Base-by-base conservation (phyloP, 108 stramenopile species). In the Bacterosira constricta region DNA sequence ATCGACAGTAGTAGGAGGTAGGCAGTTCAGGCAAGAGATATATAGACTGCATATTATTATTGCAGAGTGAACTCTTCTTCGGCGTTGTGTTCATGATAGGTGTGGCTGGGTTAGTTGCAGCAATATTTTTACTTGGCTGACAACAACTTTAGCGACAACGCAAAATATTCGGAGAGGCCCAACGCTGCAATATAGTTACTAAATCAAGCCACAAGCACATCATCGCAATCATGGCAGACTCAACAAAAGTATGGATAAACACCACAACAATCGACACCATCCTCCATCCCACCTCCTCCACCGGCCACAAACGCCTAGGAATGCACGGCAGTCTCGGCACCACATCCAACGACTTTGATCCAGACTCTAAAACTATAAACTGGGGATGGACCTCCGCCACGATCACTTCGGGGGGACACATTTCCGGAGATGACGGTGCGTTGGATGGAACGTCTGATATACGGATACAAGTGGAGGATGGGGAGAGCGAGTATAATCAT, bases 301-400 rank as follows among this genome's bases (percentile, higher is more conserved):
- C 23, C 47, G 15, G 21, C 51, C 18, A 10, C 15, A n/a, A 47
- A 27, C 63, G 63, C 26, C 51, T 36, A 12, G 35, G 49, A 2
- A 65, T 50, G 63, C 49, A 65, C 31, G 63, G 49, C 18, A 20
- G 47, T 2, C 1, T 25, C 2, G 8, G 20, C 20, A 27, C 6
- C 30, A 34, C 32, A 35, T 45, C 45, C 23, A 20, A 66, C 29
- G 35, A 37, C 27, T 34, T 20, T 25, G 76, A 57, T 23, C 36
- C 13, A 1, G 50, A 38, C 34, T 17, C 25, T 25, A 32, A 0
- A 34, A 77, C 45, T 30, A 52, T 77, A 20, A 70, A 79, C 39
- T 79, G 77, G 77, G 77, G 77, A 38, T 79, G 77, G 77, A 64
- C 59, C 23, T 31, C 56, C 31, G 77, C 69, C 32, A 60, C 32